These are phyloP conservation scores for Suillus hirtellus DNA, from an alignment of 768 basidiomycete genomes.

Conservation along the genomic window DNA sequence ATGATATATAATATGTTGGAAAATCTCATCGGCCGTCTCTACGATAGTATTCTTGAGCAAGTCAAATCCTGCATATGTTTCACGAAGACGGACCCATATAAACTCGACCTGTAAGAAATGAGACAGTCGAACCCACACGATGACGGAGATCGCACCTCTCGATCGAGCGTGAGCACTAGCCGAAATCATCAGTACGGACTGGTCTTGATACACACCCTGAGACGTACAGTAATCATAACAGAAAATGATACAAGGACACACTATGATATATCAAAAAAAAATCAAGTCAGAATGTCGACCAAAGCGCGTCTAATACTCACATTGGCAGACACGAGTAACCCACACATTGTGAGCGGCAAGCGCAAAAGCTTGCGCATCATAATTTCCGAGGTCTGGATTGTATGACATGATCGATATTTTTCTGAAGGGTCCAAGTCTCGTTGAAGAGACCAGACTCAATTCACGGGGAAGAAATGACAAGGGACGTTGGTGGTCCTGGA, in stretches of 20 bases:
- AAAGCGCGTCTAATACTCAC: neutral
- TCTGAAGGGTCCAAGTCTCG: neutral
- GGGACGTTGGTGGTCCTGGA: neutral
- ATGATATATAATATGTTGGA: slow-evolving; percentile 2
- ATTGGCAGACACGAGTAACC: slow-evolving; percentile 1
- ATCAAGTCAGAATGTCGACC: neutral
- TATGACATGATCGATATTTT: neutral
- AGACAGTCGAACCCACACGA: neutral
- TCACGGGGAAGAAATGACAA: neutral
- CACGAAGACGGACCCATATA: neutral
- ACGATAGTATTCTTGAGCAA: neutral
- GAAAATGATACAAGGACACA: slow-evolving; percentile 6
- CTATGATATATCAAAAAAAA: slow-evolving; percentile 1
- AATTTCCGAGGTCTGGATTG: neutral
- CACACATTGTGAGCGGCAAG: neutral
- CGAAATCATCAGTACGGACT: neutral
- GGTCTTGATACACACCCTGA: neutral
- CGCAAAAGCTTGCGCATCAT: neutral
- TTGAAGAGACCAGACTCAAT: neutral
- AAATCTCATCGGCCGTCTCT: neutral
- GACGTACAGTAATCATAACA: slow-evolving; percentile 4
- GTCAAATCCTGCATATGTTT: neutral
- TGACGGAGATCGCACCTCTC: neutral
- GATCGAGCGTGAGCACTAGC: slow-evolving; percentile 4
- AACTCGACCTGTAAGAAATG: neutral